Conservation (phyloP, 2,329 filamentous ascomycete genomes). For the Albophoma yamanashiensis region DNA sequence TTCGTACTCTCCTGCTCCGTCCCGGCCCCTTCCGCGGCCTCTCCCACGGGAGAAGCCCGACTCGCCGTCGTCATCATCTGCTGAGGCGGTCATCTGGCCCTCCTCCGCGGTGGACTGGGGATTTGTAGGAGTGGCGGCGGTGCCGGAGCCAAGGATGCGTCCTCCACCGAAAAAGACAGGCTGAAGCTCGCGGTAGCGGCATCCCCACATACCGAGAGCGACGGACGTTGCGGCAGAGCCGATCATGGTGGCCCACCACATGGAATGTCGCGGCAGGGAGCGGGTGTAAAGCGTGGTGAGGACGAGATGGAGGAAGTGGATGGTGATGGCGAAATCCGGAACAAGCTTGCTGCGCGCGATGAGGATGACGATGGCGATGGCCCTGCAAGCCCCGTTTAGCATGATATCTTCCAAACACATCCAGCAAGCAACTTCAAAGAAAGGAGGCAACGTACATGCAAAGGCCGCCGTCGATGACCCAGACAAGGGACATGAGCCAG, state of each 20-base stretch:
- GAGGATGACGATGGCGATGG: slow-evolving; percentile 72
- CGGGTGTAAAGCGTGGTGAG: slow-evolving; percentile 70
- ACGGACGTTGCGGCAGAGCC: slow-evolving; percentile 33
- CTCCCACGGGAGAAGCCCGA: slow-evolving; percentile 36
- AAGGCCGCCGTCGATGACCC: slow-evolving; percentile 44
- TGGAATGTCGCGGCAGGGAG: slow-evolving; percentile 61
- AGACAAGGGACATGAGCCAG: slow-evolving; percentile 48
- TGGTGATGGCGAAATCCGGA: slow-evolving; percentile 84
- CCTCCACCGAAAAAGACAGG: slow-evolving; percentile 77
- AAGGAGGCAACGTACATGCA: slow-evolving; percentile 30
- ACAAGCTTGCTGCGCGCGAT: slow-evolving; percentile 88
- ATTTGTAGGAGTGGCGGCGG: slow-evolving; percentile 7
- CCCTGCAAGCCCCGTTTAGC: slow-evolving; percentile 35
- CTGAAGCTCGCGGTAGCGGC: slow-evolving; percentile 77
- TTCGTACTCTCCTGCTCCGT: slow-evolving; percentile 52
- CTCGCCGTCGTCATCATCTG: slow-evolving; percentile 25
- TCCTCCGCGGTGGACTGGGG: slow-evolving; percentile 11
- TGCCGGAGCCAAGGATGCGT: slow-evolving; percentile 20
- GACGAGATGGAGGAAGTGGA: slow-evolving; percentile 74
- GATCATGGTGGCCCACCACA: slow-evolving; percentile 70
- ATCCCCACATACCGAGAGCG: slow-evolving; percentile 76
- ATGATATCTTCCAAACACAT: neutral
- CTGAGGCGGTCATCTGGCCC: slow-evolving; percentile 14
- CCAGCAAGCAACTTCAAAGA: slow-evolving; percentile 2
- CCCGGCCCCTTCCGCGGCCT: slow-evolving; percentile 40